A percentile compares a stretch with the other conserved stretches of the same genome.
These are phyloP conservation scores for Geranomyces variabilis DNA, from an alignment of 192 early-diverging fungal genomes.

Conservation along the genomic window DNA sequence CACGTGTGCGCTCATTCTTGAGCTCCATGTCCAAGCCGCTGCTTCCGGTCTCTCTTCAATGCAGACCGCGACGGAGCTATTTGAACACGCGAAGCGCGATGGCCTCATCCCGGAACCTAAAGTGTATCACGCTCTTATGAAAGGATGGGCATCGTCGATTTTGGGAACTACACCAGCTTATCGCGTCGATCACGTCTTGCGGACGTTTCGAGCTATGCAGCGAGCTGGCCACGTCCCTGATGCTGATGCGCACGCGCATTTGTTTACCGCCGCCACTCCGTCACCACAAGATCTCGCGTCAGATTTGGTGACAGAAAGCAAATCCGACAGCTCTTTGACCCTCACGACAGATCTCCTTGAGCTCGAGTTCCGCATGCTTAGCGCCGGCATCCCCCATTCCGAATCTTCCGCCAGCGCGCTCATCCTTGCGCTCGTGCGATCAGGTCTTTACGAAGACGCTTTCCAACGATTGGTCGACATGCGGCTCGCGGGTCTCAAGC, in stretches of 20 bases:
- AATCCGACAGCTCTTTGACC: no score
- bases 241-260: conserved; percentile 3
- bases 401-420: not conserved
- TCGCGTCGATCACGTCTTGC: conserved; percentile 6
- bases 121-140: conserved; percentile 19
- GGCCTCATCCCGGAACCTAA: conserved; percentile 11
- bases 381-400: conserved; percentile 4
- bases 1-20: not conserved
- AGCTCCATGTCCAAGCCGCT: conserved; percentile 5
- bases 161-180: not conserved
- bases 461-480: conserved; percentile 27
- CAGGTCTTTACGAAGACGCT: not conserved
- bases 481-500: conserved; percentile 26
- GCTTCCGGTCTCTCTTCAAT: conserved; percentile 12
- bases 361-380: conserved; percentile 16
- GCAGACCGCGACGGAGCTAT: not conserved
- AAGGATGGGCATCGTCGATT: conserved; percentile 18
- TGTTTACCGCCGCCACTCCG: conserved; percentile 22
- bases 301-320: no score
- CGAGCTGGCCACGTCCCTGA: conserved; percentile 7
- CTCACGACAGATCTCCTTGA: not conserved
- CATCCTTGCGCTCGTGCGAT: conserved; percentile 7
- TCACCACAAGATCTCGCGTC: not conserved
- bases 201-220: conserved; percentile 12
- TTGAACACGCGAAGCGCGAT: conserved; percentile 21